Evolutionary conservation across 2,329 filamentous ascomycete genomes (phyloP), one percentile per base, ranked within the genome.

Genomic region (Sporothrix mexicana): DNA sequence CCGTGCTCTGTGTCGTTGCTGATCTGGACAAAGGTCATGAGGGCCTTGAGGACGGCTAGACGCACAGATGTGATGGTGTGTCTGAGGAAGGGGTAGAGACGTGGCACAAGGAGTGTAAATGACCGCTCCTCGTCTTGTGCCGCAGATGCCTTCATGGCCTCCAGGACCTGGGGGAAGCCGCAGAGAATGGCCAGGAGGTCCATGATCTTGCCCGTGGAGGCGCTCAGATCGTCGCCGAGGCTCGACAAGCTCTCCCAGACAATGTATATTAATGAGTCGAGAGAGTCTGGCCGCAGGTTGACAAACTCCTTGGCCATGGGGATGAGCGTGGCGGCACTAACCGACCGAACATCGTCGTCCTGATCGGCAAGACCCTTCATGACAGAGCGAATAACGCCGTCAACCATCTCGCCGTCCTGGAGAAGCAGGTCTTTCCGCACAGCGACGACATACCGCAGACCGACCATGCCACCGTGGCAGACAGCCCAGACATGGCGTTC

Each of bases 151-250:
- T 97, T 97, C 96, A 99, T 99, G 15, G 95, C 93, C 74, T 95
- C 90, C 45, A 99, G 84, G 8, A 98, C 95, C 82, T 97, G 90
- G 0, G 93, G 93, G 84, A 98, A 99, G 75, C 94, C 92, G 83
- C 96, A 99, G 1, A 99, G 89, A 74, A 96, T 98, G 15, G 97
- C 96, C 20, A 99, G 87, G 55, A 99, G 88, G 80, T 99, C 97
- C 97, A 99, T 99, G 71, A 99, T 97, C 72, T 94, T 97, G 66
- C 96, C 96, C 10, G 97, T 99, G 80, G 96, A 98, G 3, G 96
- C 96, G 80, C 95, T 98, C 20, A 99, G 86, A 79, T 99, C 96
- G 79, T 99, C 96, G 76, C 95, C 95, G n/a, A 99, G 85, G 79
- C 97, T 97, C 3, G 95, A 97, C 30, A 99, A 85, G 83, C 96